Conservation (phyloP, 2,329 filamentous ascomycete genomes). For the Scedosporium dehoogii region DNA sequence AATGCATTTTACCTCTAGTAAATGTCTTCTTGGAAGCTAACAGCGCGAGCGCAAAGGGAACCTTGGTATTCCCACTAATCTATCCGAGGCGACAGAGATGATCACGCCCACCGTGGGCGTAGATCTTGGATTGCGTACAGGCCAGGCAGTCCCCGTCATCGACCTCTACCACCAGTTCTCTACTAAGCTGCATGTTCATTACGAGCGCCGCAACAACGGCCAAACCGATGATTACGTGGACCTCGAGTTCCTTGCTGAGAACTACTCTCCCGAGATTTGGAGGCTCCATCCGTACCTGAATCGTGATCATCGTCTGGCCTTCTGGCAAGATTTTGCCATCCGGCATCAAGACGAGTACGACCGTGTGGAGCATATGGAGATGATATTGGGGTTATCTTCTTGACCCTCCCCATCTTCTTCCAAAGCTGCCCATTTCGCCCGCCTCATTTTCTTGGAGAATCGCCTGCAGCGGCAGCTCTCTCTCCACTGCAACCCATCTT, state of each 20-base stretch:
- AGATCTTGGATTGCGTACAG: neutral
- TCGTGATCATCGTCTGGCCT: neutral
- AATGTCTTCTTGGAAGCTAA: neutral
- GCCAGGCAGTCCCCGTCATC: conserved; percentile 3
- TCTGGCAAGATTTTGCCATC: neutral
- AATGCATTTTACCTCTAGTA: neutral
- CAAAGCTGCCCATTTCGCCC: neutral
- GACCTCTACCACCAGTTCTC: conserved; percentile 6
- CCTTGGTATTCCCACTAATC: neutral
- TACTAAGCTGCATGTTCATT: conserved; percentile 2
- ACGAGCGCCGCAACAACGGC: neutral
- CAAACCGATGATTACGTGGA: conserved; percentile 4
- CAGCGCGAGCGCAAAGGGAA: conserved; percentile 1
- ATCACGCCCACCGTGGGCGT: conserved; percentile 1
- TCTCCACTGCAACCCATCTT: neutral
- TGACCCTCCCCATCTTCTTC: neutral
- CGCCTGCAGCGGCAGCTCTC: neutral
- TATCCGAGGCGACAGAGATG: neutral
- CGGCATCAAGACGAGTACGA: neutral
- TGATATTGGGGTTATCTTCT: neutral
- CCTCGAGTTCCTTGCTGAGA: conserved; percentile 6
- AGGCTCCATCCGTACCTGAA: neutral
- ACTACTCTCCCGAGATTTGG: neutral
- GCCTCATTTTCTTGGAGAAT: neutral
- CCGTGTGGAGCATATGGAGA: neutral